A percentile compares a stretch with the other conserved stretches of the same genome.
Evolutionary conservation across 441 rosid species (phyloP).

Genomic region (Mallotus japonicus): DNA sequence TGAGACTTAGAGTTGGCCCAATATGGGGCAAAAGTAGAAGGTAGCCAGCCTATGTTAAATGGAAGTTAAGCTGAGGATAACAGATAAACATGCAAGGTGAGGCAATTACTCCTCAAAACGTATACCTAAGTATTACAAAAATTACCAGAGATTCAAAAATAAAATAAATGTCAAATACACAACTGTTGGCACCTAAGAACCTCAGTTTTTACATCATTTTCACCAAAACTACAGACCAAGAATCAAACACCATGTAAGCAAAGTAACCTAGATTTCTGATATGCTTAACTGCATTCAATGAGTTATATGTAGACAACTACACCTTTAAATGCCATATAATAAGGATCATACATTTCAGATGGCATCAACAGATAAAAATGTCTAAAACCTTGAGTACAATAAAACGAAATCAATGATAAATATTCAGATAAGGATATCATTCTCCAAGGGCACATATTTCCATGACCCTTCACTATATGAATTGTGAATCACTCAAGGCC

Average conservation of each 20-base stretch:
- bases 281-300: not conserved
- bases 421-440: constrained; percentile 1
- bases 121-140: not conserved
- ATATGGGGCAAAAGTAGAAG: too few relatives aligned
- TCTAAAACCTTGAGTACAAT: not conserved
- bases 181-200: not conserved
- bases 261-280: not conserved
- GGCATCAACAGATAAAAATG: too few relatives aligned
- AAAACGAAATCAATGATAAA: not conserved
- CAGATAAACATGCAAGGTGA: not conserved
- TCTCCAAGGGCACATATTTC: not conserved
- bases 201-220: not conserved
- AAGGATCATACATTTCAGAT: too few relatives aligned
- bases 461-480: not conserved
- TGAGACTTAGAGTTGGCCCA: not conserved
- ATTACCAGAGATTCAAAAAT: not conserved
- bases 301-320: not conserved
- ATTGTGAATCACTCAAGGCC: not conserved
- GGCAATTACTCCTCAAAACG: not conserved
- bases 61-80: not conserved
- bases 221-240: not conserved
- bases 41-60: too few relatives aligned
- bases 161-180: not conserved
- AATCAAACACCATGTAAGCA: not conserved
- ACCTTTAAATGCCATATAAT: not conserved